phyloP scores from a whole-genome alignment of 352 stramenopile species.

The Globisporangium parvum region DNA sequence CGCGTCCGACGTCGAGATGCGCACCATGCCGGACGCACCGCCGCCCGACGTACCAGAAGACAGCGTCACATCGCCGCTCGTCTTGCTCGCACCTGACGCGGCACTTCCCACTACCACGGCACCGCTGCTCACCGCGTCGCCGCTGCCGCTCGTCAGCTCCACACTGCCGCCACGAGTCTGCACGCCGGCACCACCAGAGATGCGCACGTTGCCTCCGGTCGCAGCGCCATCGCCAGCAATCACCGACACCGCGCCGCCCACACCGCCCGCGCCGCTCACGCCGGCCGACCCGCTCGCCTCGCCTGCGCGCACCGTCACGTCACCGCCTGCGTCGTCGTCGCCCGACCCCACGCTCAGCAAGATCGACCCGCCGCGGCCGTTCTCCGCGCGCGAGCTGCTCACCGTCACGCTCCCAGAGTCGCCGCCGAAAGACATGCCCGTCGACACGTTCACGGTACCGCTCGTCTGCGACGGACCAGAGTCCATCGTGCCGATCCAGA shows the following conservation, averaged over 20 bases:
- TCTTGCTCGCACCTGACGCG: not conserved
- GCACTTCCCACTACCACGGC: constrained; percentile 7
- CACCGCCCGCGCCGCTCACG: no score
- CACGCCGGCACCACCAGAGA: not conserved
- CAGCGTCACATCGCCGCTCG: not conserved
- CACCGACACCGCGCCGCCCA: not conserved
- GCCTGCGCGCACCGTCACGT: constrained; percentile 7
- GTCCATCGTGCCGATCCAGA: no score
- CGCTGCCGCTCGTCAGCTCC: not conserved
- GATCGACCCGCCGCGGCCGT: constrained; percentile 7
- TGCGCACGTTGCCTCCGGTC: not conserved
- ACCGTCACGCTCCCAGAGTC: constrained; percentile 10
- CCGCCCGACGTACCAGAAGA: constrained; percentile 7
- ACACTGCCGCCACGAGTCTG: not conserved
- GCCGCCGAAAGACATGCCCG: not conserved
- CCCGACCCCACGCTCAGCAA: constrained; percentile 2
- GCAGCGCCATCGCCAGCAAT: not conserved
- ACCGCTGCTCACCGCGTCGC: constrained; percentile 1
- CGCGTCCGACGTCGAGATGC: constrained; percentile 12
- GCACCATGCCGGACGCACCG: constrained; percentile 3
- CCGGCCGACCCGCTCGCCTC: not conserved
- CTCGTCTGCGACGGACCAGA: constrained; percentile 7
- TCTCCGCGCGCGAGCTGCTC: not conserved
- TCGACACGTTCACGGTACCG: constrained; percentile 7
- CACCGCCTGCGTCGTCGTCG: not conserved